A percentile compares a stretch with the other conserved stretches of the same genome.
Conservation (phyloP, 2,329 filamentous ascomycete species). For the Epichloe aotearoae region DNA sequence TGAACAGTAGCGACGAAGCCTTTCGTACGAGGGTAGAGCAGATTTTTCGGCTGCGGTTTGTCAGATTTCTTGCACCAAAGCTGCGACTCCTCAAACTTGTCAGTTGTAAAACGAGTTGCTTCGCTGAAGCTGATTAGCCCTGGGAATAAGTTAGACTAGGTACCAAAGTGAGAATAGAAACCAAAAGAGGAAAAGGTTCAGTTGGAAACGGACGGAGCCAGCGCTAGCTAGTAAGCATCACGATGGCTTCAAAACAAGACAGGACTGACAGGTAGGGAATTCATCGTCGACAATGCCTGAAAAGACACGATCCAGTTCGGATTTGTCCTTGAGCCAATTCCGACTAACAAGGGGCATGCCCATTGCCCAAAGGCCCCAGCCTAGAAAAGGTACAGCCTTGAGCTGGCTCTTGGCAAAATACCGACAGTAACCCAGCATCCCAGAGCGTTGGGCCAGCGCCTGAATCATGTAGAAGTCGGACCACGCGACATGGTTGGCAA, state of each 20-base stretch:
- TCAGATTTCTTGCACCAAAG: conserved; percentile 37
- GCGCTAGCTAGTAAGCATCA: neutral
- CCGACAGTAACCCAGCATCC: conserved; percentile 47
- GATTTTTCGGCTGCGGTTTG: conserved; percentile 39
- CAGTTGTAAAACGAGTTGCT: conserved; percentile 43
- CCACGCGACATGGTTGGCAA: conserved; percentile 49
- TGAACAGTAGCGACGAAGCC: conserved; percentile 48
- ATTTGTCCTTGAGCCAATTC: conserved; percentile 43
- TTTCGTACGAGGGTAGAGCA: conserved; percentile 47
- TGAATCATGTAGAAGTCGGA: conserved; percentile 53
- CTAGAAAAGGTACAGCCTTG: conserved; percentile 44
- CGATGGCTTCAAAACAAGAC: neutral
- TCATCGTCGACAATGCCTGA: conserved; percentile 34
- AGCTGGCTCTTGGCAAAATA: conserved; percentile 51
- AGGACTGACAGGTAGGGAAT: conserved; percentile 44
- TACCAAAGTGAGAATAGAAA: neutral
- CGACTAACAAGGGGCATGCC: conserved; percentile 50
- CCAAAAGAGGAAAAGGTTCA: neutral
- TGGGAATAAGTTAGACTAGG: conserved; percentile 13
- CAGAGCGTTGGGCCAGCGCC: conserved; percentile 35
- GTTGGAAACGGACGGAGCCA: too few species aligned
- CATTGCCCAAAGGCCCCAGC: conserved; percentile 52
- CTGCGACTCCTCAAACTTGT: conserved; percentile 37
- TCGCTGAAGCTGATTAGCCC: conserved; percentile 54
- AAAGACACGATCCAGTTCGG: conserved; percentile 45